Conservation (phyloP, 768 basidiomycete genomes). For the Lentinula sp. region DNA sequence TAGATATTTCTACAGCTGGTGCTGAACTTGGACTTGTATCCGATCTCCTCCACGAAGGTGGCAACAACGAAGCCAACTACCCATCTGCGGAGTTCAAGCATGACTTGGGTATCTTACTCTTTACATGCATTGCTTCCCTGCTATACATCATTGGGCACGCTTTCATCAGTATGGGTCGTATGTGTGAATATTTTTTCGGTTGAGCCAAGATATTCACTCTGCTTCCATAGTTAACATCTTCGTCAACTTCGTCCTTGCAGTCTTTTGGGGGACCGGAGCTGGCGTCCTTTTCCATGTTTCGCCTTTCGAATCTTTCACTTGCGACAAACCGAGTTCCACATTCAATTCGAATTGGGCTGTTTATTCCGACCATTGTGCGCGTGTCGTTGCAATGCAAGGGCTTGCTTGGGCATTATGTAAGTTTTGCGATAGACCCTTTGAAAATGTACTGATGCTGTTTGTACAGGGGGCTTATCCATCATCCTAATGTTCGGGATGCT, state of each 20-base stretch:
- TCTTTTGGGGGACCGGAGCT: constrained; percentile 27
- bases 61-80: constrained; percentile 18
- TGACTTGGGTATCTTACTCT: constrained; percentile 22
- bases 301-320: constrained; percentile 20
- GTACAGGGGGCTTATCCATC: constrained; percentile 21
- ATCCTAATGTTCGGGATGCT: constrained; percentile 21
- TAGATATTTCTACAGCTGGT: constrained; percentile 7
- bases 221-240: constrained; percentile 17
- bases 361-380: constrained; percentile 18
- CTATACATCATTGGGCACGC: constrained; percentile 19
- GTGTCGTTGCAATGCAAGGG: constrained; percentile 22
- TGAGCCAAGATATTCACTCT: background rate
- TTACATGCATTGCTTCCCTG: constrained; percentile 18
- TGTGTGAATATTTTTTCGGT: constrained; percentile 6
- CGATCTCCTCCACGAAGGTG: constrained; percentile 23
- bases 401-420: constrained; percentile 24
- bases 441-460: background rate
- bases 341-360: constrained; percentile 20
- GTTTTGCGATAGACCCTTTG: constrained; percentile 5
- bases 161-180: constrained; percentile 18
- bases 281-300: constrained; percentile 21
- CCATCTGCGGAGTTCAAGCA: constrained; percentile 23
- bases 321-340: constrained; percentile 8
- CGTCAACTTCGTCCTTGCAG: constrained; percentile 19
- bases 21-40: constrained; percentile 24